Evolutionary conservation across 306 rosid genomes (phyloP), one percentile per base, ranked within the genome.

Genomic region (Vigna reflexopilosa): DNA sequence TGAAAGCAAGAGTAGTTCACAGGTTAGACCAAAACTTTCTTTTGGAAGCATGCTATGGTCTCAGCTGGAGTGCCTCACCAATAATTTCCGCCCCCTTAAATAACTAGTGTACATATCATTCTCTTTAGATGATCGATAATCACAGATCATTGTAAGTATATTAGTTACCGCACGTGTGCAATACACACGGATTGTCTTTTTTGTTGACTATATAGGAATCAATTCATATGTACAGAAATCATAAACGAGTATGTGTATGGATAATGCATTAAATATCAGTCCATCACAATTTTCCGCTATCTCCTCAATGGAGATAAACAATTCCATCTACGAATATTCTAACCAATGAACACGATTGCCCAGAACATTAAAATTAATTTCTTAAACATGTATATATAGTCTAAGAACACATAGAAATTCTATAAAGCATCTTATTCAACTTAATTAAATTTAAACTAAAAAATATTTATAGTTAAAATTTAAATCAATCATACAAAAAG

Each of bases 41-140:
- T 49, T 90, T 0, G 97, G 93, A 59, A 77, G 79, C 85, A 79
- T 88, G 87, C 26, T 90, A 6, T 79, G 97, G 94, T 84, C 91
- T 9, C 91, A 82, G 32, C 84, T 91, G 1, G 92, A 76, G 72
- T 82, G 90, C 14, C 77, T 91, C n/a, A 90, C 89, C 0, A 7
- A 74, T 78, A 85, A 75, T 75, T 86, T 85, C 13, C 80, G 86
- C 42, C 67, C 83, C 42, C 66, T 59, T 19, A 58, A 58, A 5
- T 68, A 52, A 67, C 22, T 22, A 45, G 20, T 67, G 3, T 67
- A 47, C 22, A 48, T 47, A 15, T 15, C 14, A 12, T 7, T 48
- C 42, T 12, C 30, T 44, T 13, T 12, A 61, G 9, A 15, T 30
- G 3, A 24, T 24, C 2, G 2, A 2, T 28, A 30, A 13, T 15